Base-by-base conservation (phyloP, 2,329 filamentous ascomycete species). In the Albifimbria verrucaria region DNA sequence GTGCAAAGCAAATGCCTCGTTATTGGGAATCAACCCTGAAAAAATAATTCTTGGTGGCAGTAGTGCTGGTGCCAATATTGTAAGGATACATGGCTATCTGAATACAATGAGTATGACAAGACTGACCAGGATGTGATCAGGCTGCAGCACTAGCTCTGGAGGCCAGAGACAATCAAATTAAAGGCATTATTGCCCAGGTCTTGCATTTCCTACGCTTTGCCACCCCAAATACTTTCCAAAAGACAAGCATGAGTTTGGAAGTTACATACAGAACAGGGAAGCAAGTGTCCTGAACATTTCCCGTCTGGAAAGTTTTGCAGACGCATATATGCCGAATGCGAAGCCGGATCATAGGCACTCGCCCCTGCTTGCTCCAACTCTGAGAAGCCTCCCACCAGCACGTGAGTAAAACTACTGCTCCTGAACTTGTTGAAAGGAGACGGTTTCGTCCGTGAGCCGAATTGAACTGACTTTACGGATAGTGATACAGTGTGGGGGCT, bases 221-320 rank as follows among this genome's bases (percentile, higher is more conserved):
- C 62, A 64, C 15, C 62, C 60, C 7, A 63, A 60, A 7, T 52
- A 58, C 45, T 64, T 63, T 21, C 62, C 60, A 0, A 49, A 1
- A 3, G 52, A 62, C 2, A 62, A 57, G 20, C 58, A 62, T 9
- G 62, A 64, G n/a, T 58, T 57, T 42, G 60, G 57, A 0, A 64
- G 62, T 12, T 61, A 53, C 17, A 22, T 61, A 1, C 62, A 64
- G 4, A 64, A 64, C 11, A 1, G n/a, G 1, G 44, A 62, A 3
- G 51, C 50, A 1, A 17, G 24, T 2, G 51, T 63, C 3, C 52
- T 64, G 0, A 49, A 49, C 11, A 20, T 49, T 4, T 7, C 49
- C 5, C 23, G 18, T 0, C 51, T 62, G 44, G 62, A 64, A 20
- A 20, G 41, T 1, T 23, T 52, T 12, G 49, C 44, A 4, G 62